Percentiles rank a stretch among this genome's conserved stretches.
phyloP scores from a whole-genome alignment of 73 alveolate species.

The Blepharisma stoltei region DNA sequence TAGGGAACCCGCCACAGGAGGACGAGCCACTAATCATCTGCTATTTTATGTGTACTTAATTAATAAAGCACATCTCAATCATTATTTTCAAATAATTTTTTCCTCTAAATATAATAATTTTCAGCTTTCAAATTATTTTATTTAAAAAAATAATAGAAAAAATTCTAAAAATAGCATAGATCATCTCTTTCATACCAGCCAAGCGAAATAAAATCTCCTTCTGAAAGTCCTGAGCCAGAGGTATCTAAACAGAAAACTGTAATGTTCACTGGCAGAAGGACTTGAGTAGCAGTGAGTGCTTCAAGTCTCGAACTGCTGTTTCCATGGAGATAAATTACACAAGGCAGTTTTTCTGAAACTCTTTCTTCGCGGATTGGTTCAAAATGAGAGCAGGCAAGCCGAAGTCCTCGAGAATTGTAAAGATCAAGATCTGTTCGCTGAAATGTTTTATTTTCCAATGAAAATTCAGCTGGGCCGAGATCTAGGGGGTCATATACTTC shows the following conservation, averaged over 20 bases:
- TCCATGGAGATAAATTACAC: conserved; percentile 92
- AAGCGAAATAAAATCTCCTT: conserved; percentile 68
- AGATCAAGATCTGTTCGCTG: conserved; percentile 69
- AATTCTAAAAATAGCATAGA: no score
- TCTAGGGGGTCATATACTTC: conserved; percentile 60
- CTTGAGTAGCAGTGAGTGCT: conserved; percentile 63
- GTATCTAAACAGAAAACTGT: conserved; percentile 84
- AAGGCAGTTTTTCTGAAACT: conserved; percentile 64
- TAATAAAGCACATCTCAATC: no score
- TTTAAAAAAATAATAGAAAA: no score
- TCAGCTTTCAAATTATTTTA: no score
- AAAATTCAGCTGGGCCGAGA: conserved; percentile 69
- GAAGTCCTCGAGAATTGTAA: conserved; percentile 54
- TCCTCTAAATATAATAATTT: no score
- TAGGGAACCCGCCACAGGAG: no score
- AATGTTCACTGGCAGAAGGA: conserved; percentile 65
- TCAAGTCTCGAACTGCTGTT: conserved; percentile 87
- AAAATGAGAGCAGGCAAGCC: conserved; percentile 72
- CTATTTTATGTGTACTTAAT: no score
- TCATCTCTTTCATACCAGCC: conserved; percentile 74
- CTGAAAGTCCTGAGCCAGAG: conserved; percentile 69
- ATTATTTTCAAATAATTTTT: no score
- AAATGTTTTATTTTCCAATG: conserved; percentile 51
- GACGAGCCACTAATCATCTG: no score
- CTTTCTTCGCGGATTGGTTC: conserved; percentile 53